phyloP scores from a whole-genome alignment of 192 early-diverging fungal species.

The Entophlyctis luteolus region DNA sequence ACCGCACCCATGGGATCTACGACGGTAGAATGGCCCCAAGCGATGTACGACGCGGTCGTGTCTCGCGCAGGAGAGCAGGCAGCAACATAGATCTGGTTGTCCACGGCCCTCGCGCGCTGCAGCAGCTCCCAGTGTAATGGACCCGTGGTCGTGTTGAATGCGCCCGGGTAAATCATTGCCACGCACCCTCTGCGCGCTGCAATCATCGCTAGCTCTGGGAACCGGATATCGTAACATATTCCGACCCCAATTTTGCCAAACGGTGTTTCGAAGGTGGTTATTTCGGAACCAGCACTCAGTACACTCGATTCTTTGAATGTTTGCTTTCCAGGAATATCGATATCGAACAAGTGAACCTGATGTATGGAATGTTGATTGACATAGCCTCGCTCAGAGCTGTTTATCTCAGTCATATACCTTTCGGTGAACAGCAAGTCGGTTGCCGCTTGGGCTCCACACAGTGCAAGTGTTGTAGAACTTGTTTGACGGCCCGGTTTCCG shows the following conservation, averaged over 20 bases:
- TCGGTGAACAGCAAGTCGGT: conserved; percentile 36
- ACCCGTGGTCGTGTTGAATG: conserved; percentile 94
- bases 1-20: conserved; percentile 80
- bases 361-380: conserved; percentile 25
- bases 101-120: conserved; percentile 77
- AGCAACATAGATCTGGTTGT: conserved; percentile 92
- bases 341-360: conserved; percentile 92
- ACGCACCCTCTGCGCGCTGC: conserved; percentile 82
- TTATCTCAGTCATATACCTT: too few relatives aligned
- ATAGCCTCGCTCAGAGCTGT: conserved; percentile 58
- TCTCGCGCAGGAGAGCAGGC: conserved; percentile 96
- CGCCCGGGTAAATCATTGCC: conserved; percentile 94
- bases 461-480: conserved; percentile 50
- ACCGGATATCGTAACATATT: conserved; percentile 97
- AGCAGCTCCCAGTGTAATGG: conserved; percentile 94
- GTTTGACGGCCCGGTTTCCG: conserved; percentile 54
- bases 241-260: conserved; percentile 87
- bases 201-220: conserved; percentile 94
- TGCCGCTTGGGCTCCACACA: conserved; percentile 34
- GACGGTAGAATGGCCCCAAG: conserved; percentile 92
- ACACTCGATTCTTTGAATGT: conserved; percentile 84
- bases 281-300: conserved; percentile 65
- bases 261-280: conserved; percentile 75
- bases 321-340: conserved; percentile 90
- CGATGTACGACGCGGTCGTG: conserved; percentile 65